These are phyloP conservation scores for Carex kokanica DNA, from an alignment of 176 grass and related monocot species.

Conservation along the genomic window DNA sequence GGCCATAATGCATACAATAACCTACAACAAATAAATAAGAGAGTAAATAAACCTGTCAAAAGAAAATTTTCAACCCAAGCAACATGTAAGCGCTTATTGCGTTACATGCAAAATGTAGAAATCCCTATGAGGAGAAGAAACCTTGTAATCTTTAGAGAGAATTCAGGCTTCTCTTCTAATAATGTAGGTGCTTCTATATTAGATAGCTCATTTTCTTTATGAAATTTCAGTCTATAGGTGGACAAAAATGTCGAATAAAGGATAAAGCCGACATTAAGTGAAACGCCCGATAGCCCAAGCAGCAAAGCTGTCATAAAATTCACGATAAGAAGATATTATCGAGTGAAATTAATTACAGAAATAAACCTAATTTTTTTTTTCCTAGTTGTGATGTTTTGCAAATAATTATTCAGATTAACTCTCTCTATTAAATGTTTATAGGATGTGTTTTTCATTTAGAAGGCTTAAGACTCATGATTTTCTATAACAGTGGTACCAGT, in stretches of 20 bases:
- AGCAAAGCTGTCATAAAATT: not conserved
- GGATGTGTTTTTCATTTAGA: not conserved
- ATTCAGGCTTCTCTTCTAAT: not conserved
- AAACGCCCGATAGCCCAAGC: not conserved
- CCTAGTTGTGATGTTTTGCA: not conserved
- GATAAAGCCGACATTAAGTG: not conserved
- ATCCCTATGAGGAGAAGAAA: not conserved
- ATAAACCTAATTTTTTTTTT: not conserved
- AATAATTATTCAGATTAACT: not conserved
- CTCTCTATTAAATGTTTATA: not conserved
- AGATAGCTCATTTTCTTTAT: not conserved
- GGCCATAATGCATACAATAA: slow-evolving; percentile 30
- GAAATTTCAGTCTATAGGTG: not conserved
- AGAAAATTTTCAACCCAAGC: not conserved
- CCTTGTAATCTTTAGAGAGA: not conserved
- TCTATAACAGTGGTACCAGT: not conserved
- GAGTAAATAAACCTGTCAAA: not conserved
- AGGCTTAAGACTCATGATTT: not conserved
- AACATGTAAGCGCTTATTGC: not conserved
- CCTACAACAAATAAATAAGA: not conserved
- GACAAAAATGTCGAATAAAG: not conserved
- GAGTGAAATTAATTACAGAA: not conserved
- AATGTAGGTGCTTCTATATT: not conserved
- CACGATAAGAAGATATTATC: not conserved
- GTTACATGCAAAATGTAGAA: slow-evolving; percentile 11